A percentile compares a stretch with the other conserved stretches of the same genome.
Conservation (phyloP, 1,284 basidiomycete species). For the Trichosporon sp. region DNA sequence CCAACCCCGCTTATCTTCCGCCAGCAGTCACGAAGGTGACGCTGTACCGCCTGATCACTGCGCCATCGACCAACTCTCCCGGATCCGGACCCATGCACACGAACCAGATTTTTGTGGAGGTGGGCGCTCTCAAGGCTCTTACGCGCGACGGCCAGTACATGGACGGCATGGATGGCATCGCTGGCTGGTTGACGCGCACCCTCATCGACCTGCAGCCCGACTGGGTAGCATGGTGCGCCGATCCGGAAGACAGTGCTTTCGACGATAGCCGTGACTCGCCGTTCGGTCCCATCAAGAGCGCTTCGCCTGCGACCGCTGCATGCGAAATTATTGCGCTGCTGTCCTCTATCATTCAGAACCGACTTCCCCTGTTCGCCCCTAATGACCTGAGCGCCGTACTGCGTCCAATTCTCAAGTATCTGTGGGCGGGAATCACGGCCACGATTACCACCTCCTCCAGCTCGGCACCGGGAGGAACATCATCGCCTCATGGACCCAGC, state of each 20-base stretch:
- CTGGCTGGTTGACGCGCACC: slow-evolving; percentile 31
- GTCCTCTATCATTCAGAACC: slow-evolving; percentile 30
- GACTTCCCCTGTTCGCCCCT: slow-evolving; percentile 38
- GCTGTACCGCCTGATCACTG: slow-evolving; percentile 30
- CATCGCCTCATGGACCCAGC: slow-evolving; percentile 3
- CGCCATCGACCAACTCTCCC: slow-evolving; percentile 13
- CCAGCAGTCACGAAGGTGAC: slow-evolving; percentile 25
- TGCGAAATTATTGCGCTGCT: slow-evolving; percentile 36
- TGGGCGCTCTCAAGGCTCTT: slow-evolving; percentile 35
- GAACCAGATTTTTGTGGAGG: slow-evolving; percentile 37
- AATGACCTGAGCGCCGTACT: slow-evolving; percentile 34
- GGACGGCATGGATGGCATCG: slow-evolving; percentile 32
- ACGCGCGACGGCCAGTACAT: slow-evolving; percentile 33
- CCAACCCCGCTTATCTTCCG: slow-evolving; percentile 17
- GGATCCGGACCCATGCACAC: slow-evolving; percentile 13
- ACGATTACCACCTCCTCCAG: background rate
- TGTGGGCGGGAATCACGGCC: slow-evolving; percentile 30
- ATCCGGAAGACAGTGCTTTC: background rate
- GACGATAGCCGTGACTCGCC: slow-evolving; percentile 10
- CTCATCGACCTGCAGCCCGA: slow-evolving; percentile 24
- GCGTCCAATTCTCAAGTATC: slow-evolving; percentile 32
- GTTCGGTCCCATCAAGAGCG: slow-evolving; percentile 28
- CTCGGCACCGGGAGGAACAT: background rate
- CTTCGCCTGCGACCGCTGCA: slow-evolving; percentile 24
- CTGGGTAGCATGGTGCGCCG: slow-evolving; percentile 33